Evolutionary conservation across 495 filamentous ascomycete genomes (phyloP), one percentile per base, ranked within the genome.

Genomic region (Cercophora newfieldiana): DNA sequence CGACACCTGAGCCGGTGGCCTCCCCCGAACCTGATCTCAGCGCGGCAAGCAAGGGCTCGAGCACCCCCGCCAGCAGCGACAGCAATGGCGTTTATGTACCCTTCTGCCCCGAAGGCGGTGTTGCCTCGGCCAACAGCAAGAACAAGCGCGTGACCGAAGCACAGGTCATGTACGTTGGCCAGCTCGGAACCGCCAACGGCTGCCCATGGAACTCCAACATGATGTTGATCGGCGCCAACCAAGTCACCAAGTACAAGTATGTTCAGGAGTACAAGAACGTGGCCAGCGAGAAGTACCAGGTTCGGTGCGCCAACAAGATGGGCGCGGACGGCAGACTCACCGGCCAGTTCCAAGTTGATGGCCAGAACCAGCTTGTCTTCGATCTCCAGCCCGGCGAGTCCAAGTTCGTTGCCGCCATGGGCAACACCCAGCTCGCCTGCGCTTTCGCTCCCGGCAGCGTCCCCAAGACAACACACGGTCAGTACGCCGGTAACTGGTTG

Each of bases 291-390:
- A 29, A 66, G 21, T 73, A 75, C 54, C 53, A 72, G 66, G 75
- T 78, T 50, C 16, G 63, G 22, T 78, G 76, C 75, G 67, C 24
- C 64, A 76, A 78, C 74, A 79, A 79, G 75, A 77, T 79, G 50
- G 77, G 77, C 56, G 59, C 70, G 25, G 65, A 74, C 21, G 61
- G 66, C 24, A 54, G 37, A 4, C 64, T 76, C 62, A 75, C 72
- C 28, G 76, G 76, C 67, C 70, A 72, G 68, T 79, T 75, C 71
- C 65, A 71, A 26, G 59, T 68, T 5, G 25, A 6, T 18, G 51
- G 62, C 53, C 65, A 74, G 65, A 26, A 68, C 18, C 71, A 66
- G 22, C 63, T 77, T 53, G 57, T 50, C 28, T 78, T 79, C 74
- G 70, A 16, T 58, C 68, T 79, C 22, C 29, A 54, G 53, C 72